Conservation (phyloP, 352 stramenopile genomes). For the Globisporangium spiculum region DNA sequence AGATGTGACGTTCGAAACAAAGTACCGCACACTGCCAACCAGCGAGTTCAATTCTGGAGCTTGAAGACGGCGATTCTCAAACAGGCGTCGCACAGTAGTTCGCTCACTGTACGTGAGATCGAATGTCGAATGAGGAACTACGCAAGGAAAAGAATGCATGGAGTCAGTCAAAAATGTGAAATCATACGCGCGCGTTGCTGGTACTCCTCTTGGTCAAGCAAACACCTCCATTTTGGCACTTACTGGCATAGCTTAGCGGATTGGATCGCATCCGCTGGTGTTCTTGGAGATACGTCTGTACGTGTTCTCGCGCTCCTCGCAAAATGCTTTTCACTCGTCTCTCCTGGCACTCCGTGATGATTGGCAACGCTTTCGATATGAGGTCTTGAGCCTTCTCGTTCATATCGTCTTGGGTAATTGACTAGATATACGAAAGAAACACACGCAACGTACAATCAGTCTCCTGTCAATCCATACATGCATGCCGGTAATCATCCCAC, state of each 20-base stretch:
- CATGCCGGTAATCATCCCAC: not conserved
- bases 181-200: not conserved
- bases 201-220: not conserved
- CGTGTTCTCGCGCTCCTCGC: slow-evolving; percentile 13
- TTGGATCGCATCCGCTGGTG: slow-evolving; percentile 9
- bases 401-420: slow-evolving; percentile 15
- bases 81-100: slow-evolving; percentile 23
- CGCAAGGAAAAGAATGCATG: not conserved
- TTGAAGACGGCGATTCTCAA: slow-evolving; percentile 16
- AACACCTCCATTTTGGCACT: not conserved
- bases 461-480: not conserved
- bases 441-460: not conserved
- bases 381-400: slow-evolving; percentile 14
- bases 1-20: slow-evolving; percentile 21
- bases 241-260: slow-evolving; percentile 12
- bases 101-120: slow-evolving; percentile 27
- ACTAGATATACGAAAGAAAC: not conserved
- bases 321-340: slow-evolving; percentile 18
- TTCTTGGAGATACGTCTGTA: slow-evolving; percentile 12
- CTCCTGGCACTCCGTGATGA: slow-evolving; percentile 13
- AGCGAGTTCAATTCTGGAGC: slow-evolving; percentile 28
- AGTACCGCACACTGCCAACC: slow-evolving; percentile 39
- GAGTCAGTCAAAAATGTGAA: too few relatives aligned
- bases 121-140: slow-evolving; percentile 18
- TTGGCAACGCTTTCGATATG: slow-evolving; percentile 13